Evolutionary conservation across 2,329 filamentous ascomycete species (phyloP), one percentile per base, ranked within the genome.

Genomic region (Neofusicoccum laricinum): DNA sequence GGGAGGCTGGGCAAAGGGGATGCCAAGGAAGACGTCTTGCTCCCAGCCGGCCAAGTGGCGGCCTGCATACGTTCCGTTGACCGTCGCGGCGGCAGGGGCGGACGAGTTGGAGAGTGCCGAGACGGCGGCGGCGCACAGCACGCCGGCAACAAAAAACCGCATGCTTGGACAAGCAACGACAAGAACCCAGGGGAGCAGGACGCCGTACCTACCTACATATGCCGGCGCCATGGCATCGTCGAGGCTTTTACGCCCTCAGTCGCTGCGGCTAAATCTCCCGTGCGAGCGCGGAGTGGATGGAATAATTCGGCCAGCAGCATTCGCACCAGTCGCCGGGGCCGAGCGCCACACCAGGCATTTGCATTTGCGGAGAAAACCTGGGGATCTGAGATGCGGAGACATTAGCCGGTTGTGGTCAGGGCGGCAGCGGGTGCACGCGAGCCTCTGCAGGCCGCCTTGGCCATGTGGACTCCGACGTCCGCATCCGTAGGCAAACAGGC

Each of bases 1-100:
- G 11, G 76, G 75, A 17, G 75, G 69, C 65, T 73, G 69, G 2
- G 73, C 76, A 58, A 74, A 78, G n/a, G 71, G 72, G 34, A 77
- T 75, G n/a, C 75, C 76, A 30, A 78, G 65, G 38, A 65, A 65
- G 2, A 55, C 40, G 25, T 66, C 65, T 41, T 66, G 65, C 25
- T 66, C 64, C 64, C 64, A 66, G 19, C 21, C 61, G 17, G 51
- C 12, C 17, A 66, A 43, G 36, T 58, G 41, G 38, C 50, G 61
- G 19, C 64, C 64, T 2, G 50, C 59, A 30, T 64, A 66, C 4
- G 64, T 66, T 21, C 64, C 64, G 51, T 66, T 66, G 59, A 61
- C 41, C 15, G 46, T 51, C 51, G 51, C 46, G 14, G 51, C 64
- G 17, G 36, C 61, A 1, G 61, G 64, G 6, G n/a, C 17, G 49